These are phyloP conservation scores for Nigrograna mackinnonii DNA, from an alignment of 2,329 filamentous ascomycete species.

Conservation along the genomic window DNA sequence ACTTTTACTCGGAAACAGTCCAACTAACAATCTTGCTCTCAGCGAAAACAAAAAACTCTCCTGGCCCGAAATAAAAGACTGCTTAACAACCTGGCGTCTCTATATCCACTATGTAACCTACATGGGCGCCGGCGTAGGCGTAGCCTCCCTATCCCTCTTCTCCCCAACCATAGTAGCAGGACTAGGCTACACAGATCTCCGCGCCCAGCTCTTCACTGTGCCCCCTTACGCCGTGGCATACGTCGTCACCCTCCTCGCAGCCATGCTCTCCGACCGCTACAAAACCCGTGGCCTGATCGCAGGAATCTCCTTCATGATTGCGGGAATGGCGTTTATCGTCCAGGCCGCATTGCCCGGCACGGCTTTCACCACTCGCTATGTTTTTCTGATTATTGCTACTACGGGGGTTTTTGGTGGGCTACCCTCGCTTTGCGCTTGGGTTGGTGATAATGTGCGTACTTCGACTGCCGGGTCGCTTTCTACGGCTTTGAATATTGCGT, in stretches of 20 bases:
- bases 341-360: constrained; percentile 29
- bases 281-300: constrained; percentile 21
- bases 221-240: constrained; percentile 49
- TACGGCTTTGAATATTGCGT: constrained; percentile 43
- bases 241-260: constrained; percentile 45
- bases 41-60: constrained; percentile 38
- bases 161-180: constrained; percentile 68
- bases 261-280: constrained; percentile 26
- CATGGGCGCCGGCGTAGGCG: constrained; percentile 53
- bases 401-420: constrained; percentile 42
- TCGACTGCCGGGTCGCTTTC: constrained; percentile 41
- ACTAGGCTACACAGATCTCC: constrained; percentile 55
- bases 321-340: constrained; percentile 35
- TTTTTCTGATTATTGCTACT: constrained; percentile 42
- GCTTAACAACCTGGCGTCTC: constrained; percentile 67
- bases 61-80: constrained; percentile 58
- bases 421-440: constrained; percentile 42
- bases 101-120: constrained; percentile 60
- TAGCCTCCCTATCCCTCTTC: constrained; percentile 47
- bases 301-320: constrained; percentile 24
- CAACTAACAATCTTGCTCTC: constrained; percentile 39
- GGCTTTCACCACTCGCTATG: constrained; percentile 30
- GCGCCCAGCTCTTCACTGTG: constrained; percentile 69
- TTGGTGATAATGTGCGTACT: constrained; percentile 43
- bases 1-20: constrained; percentile 39